Base-by-base conservation (phyloP, 1,139 yeast genomes). In the Hansenula lynferdii region DNA sequence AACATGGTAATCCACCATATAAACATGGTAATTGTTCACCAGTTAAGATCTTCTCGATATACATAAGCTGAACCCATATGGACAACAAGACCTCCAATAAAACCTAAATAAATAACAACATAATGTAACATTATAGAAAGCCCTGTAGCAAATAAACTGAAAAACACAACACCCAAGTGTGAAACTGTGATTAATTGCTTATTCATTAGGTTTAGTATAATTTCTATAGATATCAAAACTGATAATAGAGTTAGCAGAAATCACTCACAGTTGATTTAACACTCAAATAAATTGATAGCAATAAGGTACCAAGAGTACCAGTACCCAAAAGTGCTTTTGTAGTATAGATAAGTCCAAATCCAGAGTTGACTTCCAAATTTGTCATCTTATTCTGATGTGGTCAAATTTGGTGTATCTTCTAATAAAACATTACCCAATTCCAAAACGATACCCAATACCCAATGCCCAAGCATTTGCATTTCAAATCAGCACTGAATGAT, bases 231-330 rank as follows among this genome's bases (percentile, higher is more conserved):
- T 61, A 56, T 72, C 77, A 50, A 69, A 72, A 31, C 76, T 67
- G 49, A 64, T 60, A 35, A 72, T 64, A 12, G 75, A 65, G 7
- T 75, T 69, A 5, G 70, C 74, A 8, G 77, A 72, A 54, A 72
- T 67, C 49, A 36, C 72, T 66, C 70, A 70, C 67, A 38, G 77
- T 76, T 14, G 75, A 70, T 2, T 77, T 72, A 14, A 65, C 73
- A 24, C 77, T 74, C 69, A 72, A 68, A 50, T 70, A 72, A 6
- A 71, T 64, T 54, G 70, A 56, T 39, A 72, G 56, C 34, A 72
- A 61, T 7, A 73, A 60, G 37, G 68, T 49, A 17, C 70, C 75
- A 6, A 73, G 74, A 34, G 76, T 75, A 29, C 72, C 70, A 41
- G 60, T 67, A 32, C 77, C 77, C 46, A 72, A 58, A 29, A 72